These are phyloP conservation scores for Malassezia brasiliensis DNA, from an alignment of 1,284 basidiomycete genomes.

Conservation along the genomic window DNA sequence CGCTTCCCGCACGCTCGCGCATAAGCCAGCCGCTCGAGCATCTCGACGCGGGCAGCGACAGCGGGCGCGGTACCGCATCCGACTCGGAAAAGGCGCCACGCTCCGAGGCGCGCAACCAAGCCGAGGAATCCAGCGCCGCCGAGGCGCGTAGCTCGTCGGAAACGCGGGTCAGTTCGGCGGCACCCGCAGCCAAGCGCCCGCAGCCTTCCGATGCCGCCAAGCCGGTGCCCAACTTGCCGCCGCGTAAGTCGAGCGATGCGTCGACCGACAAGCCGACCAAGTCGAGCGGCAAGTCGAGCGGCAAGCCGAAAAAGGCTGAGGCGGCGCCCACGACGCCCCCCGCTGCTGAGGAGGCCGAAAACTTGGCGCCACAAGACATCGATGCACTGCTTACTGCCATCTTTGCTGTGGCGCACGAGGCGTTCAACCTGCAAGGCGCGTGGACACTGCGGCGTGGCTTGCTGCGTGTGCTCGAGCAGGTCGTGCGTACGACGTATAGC, in stretches of 20 bases:
- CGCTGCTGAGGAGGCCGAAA: not conserved
- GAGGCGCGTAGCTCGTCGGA: not conserved
- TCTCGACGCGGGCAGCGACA: not conserved
- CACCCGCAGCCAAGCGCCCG: not conserved
- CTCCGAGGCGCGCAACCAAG: not conserved
- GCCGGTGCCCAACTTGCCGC: not conserved
- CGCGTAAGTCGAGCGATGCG: not conserved
- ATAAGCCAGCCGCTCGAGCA: not conserved
- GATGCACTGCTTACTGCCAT: constrained; percentile 44
- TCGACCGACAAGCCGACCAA: not conserved
- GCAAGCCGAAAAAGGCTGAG: not conserved
- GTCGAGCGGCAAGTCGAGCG: not conserved
- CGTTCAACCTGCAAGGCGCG: constrained; percentile 44
- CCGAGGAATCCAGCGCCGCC: not conserved
- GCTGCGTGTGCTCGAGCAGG: constrained; percentile 45
- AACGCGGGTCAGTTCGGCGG: too few species aligned
- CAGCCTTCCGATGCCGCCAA: not conserved
- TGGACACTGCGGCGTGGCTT: constrained; percentile 48
- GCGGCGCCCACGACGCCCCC: not conserved
- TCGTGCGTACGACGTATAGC: constrained; percentile 44
- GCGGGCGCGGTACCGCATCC: not conserved
- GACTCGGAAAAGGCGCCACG: not conserved
- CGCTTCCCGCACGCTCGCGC: constrained; percentile 10
- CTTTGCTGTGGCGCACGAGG: constrained; percentile 48
- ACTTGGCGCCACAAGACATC: constrained; percentile 30